Conservation (phyloP, 192 early-diverging fungal genomes). For the Coemansia sp. region DNA sequence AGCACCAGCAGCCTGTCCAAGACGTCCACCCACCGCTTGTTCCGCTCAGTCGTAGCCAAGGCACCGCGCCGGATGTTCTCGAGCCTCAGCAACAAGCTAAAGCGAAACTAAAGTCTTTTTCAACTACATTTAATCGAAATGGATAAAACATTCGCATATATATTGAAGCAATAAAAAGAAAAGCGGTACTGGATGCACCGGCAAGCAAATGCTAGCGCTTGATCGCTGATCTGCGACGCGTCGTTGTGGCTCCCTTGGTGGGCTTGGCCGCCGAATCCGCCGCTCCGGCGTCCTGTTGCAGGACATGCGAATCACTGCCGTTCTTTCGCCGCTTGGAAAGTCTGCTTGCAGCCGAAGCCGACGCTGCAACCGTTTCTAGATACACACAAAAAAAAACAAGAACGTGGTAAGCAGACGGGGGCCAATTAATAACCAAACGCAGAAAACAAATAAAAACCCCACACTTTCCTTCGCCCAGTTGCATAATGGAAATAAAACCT, state of each 20-base stretch:
- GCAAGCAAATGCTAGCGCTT: conserved; percentile 6
- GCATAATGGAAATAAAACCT: background rate
- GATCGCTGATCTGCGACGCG: conserved; percentile 5
- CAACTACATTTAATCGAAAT: too few species aligned
- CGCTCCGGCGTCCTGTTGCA: background rate
- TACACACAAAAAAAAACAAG: background rate
- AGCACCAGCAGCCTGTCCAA: conserved; percentile 10
- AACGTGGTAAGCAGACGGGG: too few species aligned
- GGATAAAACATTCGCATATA: background rate
- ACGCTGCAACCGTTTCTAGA: conserved; percentile 10
- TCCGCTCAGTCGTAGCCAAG: conserved; percentile 22
- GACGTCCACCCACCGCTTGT: conserved; percentile 7
- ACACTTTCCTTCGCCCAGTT: background rate
- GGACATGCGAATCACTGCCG: background rate
- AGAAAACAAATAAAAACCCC: background rate
- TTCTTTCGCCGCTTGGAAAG: conserved; percentile 47
- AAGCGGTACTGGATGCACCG: background rate
- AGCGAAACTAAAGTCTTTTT: background rate
- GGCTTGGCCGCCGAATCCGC: conserved; percentile 5
- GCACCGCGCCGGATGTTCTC: conserved; percentile 35
- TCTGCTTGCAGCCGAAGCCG: conserved; percentile 8
- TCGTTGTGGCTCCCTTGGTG: background rate
- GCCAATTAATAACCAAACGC: background rate
- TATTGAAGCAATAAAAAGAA: background rate
- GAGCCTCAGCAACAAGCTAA: conserved; percentile 16